Evolutionary conservation across 225 moss, liverwort and hornwort species (phyloP).

Genomic region (Thuidium tamariscinum): DNA sequence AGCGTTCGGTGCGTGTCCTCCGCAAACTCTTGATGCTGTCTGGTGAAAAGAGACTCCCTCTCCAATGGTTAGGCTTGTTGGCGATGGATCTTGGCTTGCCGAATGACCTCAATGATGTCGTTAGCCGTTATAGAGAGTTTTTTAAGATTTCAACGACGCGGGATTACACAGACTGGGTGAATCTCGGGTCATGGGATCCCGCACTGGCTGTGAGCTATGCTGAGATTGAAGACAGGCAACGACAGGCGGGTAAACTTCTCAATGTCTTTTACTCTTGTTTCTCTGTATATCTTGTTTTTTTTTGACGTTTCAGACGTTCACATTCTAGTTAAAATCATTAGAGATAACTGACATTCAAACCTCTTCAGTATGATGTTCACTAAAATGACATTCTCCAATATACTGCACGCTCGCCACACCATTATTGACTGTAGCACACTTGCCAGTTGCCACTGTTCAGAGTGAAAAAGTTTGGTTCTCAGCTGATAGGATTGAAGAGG

Average conservation of each 20-base stretch:
- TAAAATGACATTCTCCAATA: neutral
- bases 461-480: neutral
- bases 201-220: slow-evolving; percentile 22
- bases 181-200: slow-evolving; percentile 12
- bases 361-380: neutral
- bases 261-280: neutral
- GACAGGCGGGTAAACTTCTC: slow-evolving; percentile 17
- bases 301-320: neutral
- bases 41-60: slow-evolving; percentile 12
- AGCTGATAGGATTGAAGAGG: neutral
- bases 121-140: slow-evolving; percentile 1
- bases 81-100: slow-evolving; percentile 28
- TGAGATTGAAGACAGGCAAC: slow-evolving; percentile 20
- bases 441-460: neutral
- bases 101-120: neutral
- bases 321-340: neutral
- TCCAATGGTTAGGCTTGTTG: slow-evolving; percentile 10
- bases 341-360: neutral
- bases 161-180: slow-evolving; percentile 11
- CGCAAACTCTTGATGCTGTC: slow-evolving; percentile 42
- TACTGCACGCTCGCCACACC: neutral
- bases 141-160: slow-evolving; percentile 7
- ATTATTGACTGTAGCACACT: neutral
- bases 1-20: slow-evolving; percentile 19
- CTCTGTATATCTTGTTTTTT: neutral